Conservation (phyloP, 2,329 filamentous ascomycete genomes). For the Pezizomycotina sp. region DNA sequence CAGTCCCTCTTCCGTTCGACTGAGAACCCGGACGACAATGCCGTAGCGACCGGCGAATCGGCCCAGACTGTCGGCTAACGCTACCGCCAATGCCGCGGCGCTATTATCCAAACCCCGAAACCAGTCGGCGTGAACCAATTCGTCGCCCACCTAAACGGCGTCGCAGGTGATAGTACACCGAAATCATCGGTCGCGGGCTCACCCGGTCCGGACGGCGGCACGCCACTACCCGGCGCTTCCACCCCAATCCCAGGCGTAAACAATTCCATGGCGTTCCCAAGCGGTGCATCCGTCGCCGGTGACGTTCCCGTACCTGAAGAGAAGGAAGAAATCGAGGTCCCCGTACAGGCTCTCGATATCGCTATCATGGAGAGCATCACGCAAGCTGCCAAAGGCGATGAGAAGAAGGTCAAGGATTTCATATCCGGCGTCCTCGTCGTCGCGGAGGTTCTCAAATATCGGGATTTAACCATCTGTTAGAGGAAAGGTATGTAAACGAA, state of each 20-base stretch:
- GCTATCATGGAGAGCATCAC: conserved; percentile 81
- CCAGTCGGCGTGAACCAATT: neutral
- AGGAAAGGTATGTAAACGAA: conserved; percentile 59
- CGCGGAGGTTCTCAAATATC: conserved; percentile 63
- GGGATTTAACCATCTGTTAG: conserved; percentile 64
- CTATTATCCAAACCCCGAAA: conserved; percentile 30
- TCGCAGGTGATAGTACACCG: conserved; percentile 59
- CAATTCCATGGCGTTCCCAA: too few relatives aligned
- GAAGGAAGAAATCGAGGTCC: conserved; percentile 65
- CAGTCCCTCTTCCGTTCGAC: conserved; percentile 42
- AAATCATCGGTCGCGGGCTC: conserved; percentile 75
- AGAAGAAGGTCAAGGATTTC: conserved; percentile 84
- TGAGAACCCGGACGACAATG: conserved; percentile 24
- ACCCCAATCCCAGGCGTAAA: conserved; percentile 24
- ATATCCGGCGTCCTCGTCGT: conserved; percentile 80
- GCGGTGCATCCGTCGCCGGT: conserved; percentile 31
- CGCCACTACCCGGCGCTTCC: conserved; percentile 31
- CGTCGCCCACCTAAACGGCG: conserved; percentile 28
- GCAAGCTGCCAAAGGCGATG: conserved; percentile 72
- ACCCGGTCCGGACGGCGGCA: conserved; percentile 58
- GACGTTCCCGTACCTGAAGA: conserved; percentile 43
- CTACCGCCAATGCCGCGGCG: conserved; percentile 23
- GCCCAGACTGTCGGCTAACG: neutral
- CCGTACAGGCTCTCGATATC: conserved; percentile 66
- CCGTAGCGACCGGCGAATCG: conserved; percentile 22